These are phyloP conservation scores for Picea sitchensis DNA, from an alignment of 75 land plant species.

Conservation along the genomic window DNA sequence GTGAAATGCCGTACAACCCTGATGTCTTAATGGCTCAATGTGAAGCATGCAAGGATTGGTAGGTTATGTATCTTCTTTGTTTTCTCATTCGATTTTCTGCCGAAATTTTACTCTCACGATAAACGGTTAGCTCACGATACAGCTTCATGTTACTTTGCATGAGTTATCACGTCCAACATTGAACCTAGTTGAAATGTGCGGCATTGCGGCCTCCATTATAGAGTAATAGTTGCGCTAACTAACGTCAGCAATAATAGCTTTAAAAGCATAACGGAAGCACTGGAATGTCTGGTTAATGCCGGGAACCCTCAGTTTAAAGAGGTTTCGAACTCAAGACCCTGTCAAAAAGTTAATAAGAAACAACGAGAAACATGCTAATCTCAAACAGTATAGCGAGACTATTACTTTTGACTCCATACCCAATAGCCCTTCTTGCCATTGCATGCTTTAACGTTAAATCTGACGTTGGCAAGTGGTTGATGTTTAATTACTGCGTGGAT, in stretches of 20 bases:
- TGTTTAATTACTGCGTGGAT: neutral
- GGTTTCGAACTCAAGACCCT: too few relatives aligned
- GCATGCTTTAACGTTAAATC: neutral
- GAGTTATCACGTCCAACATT: neutral
- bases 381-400: too few relatives aligned
- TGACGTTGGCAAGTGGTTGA: neutral
- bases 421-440: neutral
- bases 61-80: neutral
- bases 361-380: too few relatives aligned
- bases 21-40: slow-evolving; percentile 40
- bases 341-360: too few relatives aligned
- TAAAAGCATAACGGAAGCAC: too few relatives aligned
- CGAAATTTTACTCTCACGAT: neutral
- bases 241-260: too few relatives aligned
- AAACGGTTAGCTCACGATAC: neutral
- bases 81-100: neutral
- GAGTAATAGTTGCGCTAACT: neutral
- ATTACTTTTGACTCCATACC: neutral
- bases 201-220: neutral
- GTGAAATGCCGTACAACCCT: slow-evolving; percentile 39
- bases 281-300: too few relatives aligned
- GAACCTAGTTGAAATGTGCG: neutral
- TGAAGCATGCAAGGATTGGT: slow-evolving; percentile 40
- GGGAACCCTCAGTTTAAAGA: too few relatives aligned
- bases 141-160: neutral